Evolutionary conservation across 495 filamentous ascomycete species (phyloP).

Genomic region (Aspergillus campestris): DNA sequence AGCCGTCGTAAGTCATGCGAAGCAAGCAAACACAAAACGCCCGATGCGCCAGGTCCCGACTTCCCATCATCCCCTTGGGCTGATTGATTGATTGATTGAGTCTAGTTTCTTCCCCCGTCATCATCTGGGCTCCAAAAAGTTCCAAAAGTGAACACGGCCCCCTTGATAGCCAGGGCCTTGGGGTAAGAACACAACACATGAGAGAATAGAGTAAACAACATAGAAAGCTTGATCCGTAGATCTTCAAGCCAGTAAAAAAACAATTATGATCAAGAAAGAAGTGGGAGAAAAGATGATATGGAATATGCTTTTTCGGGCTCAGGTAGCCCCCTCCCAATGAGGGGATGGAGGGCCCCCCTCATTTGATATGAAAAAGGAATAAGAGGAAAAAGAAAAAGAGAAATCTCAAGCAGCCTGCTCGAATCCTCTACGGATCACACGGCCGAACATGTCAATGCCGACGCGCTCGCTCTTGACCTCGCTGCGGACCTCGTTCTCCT

Average conservation of each 20-base stretch:
- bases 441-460: slow-evolving; percentile 65
- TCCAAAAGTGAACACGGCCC: slow-evolving; percentile 5
- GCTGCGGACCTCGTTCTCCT: slow-evolving; percentile 97
- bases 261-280: not conserved
- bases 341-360: not conserved
- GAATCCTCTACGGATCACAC: slow-evolving; percentile 78
- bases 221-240: not conserved
- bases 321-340: not conserved
- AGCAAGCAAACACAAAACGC: slow-evolving; percentile 23
- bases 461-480: slow-evolving; percentile 94
- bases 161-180: not conserved
- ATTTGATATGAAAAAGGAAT: not conserved
- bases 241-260: not conserved
- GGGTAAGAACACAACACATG: not conserved
- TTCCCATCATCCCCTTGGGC: slow-evolving; percentile 20
- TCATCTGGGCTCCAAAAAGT: slow-evolving; percentile 11
- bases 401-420: slow-evolving; percentile 68
- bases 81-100: slow-evolving; percentile 10
- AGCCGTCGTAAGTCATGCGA: slow-evolving; percentile 10
- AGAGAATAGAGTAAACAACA: slow-evolving; percentile 1
- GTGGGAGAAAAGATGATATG: slow-evolving; percentile 10
- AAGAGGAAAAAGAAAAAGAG: slow-evolving; percentile 7
- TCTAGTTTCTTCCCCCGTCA: slow-evolving; percentile 6
- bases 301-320: not conserved
- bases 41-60: slow-evolving; percentile 22